Evolutionary conservation across 2,329 filamentous ascomycete genomes (phyloP).

Genomic region (Penicillium paneum): DNA sequence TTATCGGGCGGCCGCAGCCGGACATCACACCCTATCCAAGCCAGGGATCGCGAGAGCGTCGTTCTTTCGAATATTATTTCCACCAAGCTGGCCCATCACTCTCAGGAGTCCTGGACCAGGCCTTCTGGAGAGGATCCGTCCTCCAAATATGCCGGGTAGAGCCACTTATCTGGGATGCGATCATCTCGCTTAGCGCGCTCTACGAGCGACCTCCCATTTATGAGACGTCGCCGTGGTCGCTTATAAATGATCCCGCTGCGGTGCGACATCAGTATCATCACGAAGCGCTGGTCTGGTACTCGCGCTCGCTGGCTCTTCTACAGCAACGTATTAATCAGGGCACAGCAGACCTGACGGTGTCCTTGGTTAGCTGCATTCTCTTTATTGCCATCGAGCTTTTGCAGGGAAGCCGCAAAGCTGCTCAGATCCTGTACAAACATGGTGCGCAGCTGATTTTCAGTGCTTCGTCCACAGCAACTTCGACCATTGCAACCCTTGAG

Average conservation of each 20-base stretch:
- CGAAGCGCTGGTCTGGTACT: conserved; percentile 20
- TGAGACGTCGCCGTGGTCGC: conserved; percentile 8
- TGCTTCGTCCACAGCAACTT: not conserved
- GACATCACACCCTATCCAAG: not conserved
- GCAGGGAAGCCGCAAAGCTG: conserved; percentile 15
- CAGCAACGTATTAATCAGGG: conserved; percentile 16
- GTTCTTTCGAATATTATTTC: conserved; percentile 30
- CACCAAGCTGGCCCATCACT: conserved; percentile 23
- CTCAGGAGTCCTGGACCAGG: conserved; percentile 24
- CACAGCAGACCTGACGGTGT: conserved; percentile 12
- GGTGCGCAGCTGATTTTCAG: conserved; percentile 11
- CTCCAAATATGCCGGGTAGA: conserved; percentile 26
- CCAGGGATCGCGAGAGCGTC: conserved; percentile 19
- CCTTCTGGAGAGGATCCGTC: conserved; percentile 28
- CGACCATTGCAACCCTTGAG: conserved; percentile 3
- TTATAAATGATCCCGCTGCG: conserved; percentile 12
- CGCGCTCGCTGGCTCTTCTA: conserved; percentile 16
- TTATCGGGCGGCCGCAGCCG: not conserved
- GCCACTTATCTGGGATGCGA: conserved; percentile 28
- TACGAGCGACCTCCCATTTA: conserved; percentile 23
- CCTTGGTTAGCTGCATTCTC: conserved; percentile 18
- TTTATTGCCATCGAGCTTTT: conserved; percentile 22
- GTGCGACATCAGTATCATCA: conserved; percentile 11
- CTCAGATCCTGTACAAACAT: conserved; percentile 10
- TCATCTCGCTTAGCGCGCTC: conserved; percentile 28